phyloP scores from a whole-genome alignment of 306 rosid genomes.

The Vigna radiata region DNA sequence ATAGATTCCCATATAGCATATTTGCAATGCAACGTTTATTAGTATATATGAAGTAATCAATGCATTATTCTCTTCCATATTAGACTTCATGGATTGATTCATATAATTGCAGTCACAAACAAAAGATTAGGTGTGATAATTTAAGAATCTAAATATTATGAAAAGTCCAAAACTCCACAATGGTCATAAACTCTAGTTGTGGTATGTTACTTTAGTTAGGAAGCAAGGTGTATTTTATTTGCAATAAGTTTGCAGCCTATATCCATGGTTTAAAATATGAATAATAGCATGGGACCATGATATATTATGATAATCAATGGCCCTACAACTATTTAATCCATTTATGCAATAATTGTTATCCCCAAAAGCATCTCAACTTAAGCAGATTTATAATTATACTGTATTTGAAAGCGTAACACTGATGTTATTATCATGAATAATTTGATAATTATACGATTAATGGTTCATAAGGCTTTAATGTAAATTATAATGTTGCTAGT shows the following conservation, averaged over 20 bases:
- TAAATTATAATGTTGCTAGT: too few relatives aligned
- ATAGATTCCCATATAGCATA: background rate
- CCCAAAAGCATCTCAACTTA: background rate
- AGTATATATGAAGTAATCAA: too few relatives aligned
- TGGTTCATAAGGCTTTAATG: too few relatives aligned
- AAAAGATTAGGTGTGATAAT: slow-evolving; percentile 49
- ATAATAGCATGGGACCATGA: slow-evolving; percentile 25
- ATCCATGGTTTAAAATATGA: background rate
- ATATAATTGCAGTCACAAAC: slow-evolving; percentile 6
- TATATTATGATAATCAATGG: background rate
- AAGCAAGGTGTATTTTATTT: background rate
- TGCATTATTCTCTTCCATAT: background rate
- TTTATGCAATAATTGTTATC: slow-evolving; percentile 24
- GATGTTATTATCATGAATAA: background rate
- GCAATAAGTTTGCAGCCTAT: slow-evolving; percentile 19
- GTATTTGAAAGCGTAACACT: slow-evolving; percentile 1
- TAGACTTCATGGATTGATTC: background rate
- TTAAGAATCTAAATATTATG: slow-evolving; percentile 13
- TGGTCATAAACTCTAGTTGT: slow-evolving; percentile 3
- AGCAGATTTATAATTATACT: background rate
- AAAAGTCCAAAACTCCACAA: background rate
- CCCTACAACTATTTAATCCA: slow-evolving; percentile 26
- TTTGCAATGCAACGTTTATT: background rate
- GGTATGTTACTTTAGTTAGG: background rate
- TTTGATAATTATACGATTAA: background rate